phyloP scores from a whole-genome alignment of 257 asterid genomes.

The Coffea eugenioides region DNA sequence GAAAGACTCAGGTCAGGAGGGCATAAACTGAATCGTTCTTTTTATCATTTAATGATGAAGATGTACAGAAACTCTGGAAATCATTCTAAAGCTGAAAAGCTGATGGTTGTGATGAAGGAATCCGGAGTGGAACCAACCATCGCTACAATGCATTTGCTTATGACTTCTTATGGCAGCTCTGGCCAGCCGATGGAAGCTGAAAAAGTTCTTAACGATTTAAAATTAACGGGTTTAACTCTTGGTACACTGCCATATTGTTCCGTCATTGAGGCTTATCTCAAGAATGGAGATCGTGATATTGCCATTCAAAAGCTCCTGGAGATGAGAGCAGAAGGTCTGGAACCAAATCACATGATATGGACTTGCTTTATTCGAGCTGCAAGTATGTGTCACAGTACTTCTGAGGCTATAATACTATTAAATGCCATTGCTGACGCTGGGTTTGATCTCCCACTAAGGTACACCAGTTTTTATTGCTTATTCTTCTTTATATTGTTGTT shows the following conservation, averaged over 20 bases:
- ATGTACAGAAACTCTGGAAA: conserved; percentile 74
- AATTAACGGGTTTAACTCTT: conserved; percentile 49
- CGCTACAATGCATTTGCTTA: conserved; percentile 94
- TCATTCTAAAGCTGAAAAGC: conserved; percentile 71
- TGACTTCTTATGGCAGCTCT: conserved; percentile 94
- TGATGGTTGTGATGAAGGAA: conserved; percentile 77
- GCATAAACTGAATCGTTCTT: conserved; percentile 63
- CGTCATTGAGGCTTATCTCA: conserved; percentile 85
- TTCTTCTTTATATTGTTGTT: conserved; percentile 3
- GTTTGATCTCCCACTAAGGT: conserved; percentile 80
- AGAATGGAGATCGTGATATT: conserved; percentile 64
- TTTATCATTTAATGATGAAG: conserved; percentile 97
- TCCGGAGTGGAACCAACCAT: conserved; percentile 75
- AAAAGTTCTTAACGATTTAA: conserved; percentile 67
- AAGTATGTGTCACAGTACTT: conserved; percentile 53
- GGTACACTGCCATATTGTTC: conserved; percentile 79
- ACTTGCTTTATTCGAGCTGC: conserved; percentile 87
- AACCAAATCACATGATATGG: conserved; percentile 87
- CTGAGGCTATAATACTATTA: conserved; percentile 60
- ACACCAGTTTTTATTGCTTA: conserved; percentile 20
- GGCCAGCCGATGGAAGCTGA: conserved; percentile 95
- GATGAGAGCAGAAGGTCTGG: conserved; percentile 71
- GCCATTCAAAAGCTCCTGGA: conserved; percentile 70
- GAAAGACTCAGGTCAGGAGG: conserved; percentile 58
- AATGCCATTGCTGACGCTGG: conserved; percentile 75